A percentile compares a stretch with the other conserved stretches of the same genome.
Evolutionary conservation across 139 green algal species (phyloP).

Genomic region (Chloropicon primus): DNA sequence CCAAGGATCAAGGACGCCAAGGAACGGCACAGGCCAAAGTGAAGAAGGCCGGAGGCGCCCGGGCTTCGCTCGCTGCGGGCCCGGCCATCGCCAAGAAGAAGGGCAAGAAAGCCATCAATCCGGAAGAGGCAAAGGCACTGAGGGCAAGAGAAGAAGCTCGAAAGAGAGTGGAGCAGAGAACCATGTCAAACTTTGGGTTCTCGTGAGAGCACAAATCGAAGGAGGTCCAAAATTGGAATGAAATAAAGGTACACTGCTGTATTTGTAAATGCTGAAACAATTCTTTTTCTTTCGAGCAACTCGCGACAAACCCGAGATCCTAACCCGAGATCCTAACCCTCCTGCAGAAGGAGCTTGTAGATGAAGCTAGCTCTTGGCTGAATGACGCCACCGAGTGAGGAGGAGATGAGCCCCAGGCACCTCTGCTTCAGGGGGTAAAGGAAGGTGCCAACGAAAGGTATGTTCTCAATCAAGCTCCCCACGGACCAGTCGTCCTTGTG

Average conservation of each 20-base stretch:
- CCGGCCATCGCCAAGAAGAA: neutral
- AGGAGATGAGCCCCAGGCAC: neutral
- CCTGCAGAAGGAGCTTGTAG: neutral
- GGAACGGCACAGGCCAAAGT: too few species aligned
- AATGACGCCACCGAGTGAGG: neutral
- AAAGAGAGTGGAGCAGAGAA: neutral
- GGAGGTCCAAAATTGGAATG: too few species aligned
- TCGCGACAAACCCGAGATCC: too few species aligned
- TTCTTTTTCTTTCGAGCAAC: too few species aligned
- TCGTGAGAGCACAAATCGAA: too few species aligned
- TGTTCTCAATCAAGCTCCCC: neutral
- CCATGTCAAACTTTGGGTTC: neutral
- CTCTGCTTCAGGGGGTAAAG: neutral
- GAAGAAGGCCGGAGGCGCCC: too few species aligned
- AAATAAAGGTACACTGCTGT: too few species aligned
- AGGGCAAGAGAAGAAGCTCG: neutral
- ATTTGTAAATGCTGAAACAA: too few species aligned
- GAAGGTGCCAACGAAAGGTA: neutral
- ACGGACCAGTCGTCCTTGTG: neutral
- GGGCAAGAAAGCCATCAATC: neutral
- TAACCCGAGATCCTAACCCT: neutral
- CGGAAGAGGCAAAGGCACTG: neutral
- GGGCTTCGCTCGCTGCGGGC: too few species aligned
- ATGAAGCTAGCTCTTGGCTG: neutral
- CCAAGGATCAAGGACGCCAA: too few species aligned